Evolutionary conservation across 495 filamentous ascomycete genomes (phyloP), one percentile per base, ranked within the genome.

Genomic region (Chaetomium cochliodes): DNA sequence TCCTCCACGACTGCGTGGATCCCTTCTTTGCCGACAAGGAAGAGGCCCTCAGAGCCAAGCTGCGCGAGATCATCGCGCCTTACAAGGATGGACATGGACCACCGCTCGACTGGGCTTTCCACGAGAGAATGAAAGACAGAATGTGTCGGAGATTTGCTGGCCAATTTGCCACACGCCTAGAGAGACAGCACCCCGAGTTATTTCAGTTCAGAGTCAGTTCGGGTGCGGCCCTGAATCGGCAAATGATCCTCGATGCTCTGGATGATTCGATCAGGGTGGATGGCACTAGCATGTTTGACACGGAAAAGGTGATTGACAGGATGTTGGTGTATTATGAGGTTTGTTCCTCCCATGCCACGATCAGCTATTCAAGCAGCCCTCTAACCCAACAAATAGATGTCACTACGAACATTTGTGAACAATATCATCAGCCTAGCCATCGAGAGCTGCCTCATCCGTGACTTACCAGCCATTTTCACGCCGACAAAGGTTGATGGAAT

Each of bases 11-110:
- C 22, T 70, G 65, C 42, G 64, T 80, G 33, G 66, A 78, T 37
- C 78, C 78, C 1, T 77, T 73, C 47, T 76, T 82, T 53, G 73
- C 78, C 0, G 13, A 72, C 18, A 77, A 72, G 23, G 63, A 67
- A 15, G 51, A 58, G 7, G 23, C 60, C 0, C 74, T 80, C 7
- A 65, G 72, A 16, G 4, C 7, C 1, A 64, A 64, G 60, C 52
- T 80, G 13, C 61, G 76, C 8, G 79, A 82, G 42, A 73, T 82
- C 37, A 67, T 80, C 16, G 51, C 18, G n/a, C 64, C 50, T 0
- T 55, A 69, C 30, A 54, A 2, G 6, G 2, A 25, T 28, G 60
- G 56, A 23, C 37, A 41, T 47, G 50, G 50, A 0, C 42, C 56
- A 1, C 60, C 65, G 0, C 53, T 37, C 12, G 58, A 57, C n/a